Evolutionary conservation across 2,329 filamentous ascomycete genomes (phyloP).

Genomic region (Aspergillus sp.): DNA sequence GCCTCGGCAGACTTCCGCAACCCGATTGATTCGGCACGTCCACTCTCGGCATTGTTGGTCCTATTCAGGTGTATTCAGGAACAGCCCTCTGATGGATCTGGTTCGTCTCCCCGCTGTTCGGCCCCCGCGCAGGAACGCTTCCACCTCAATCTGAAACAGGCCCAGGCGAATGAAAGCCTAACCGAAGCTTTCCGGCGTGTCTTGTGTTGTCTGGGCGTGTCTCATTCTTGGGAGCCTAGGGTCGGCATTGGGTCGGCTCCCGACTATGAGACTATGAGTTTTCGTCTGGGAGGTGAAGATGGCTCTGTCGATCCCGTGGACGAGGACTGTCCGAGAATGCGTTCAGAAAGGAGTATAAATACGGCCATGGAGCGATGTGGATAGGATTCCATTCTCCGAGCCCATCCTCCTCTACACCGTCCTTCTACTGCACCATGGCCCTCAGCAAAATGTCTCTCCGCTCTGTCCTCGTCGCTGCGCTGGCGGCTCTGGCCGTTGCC

Average conservation of each 20-base stretch:
- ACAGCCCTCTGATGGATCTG: not conserved
- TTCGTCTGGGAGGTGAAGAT: not conserved
- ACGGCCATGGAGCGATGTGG: not conserved
- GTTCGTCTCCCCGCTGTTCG: not conserved
- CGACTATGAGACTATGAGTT: not conserved
- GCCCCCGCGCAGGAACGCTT: not conserved
- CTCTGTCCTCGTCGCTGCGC: conserved; percentile 11
- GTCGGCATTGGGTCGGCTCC: not conserved
- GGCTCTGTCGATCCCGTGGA: not conserved
- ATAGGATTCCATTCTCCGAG: not conserved
- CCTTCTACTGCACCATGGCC: not conserved
- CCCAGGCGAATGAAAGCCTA: not conserved
- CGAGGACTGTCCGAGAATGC: not conserved
- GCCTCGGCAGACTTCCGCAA: not conserved
- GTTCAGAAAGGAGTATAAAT: not conserved
- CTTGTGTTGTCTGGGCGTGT: not conserved
- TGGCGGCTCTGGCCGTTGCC: conserved; percentile 14
- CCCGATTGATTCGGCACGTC: not conserved
- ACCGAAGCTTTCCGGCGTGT: not conserved
- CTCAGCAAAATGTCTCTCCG: conserved; percentile 12
- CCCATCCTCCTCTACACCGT: not conserved
- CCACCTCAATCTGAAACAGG: conserved; percentile 1
- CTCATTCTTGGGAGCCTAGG: not conserved
- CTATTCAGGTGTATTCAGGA: not conserved
- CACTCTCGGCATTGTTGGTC: not conserved